These are phyloP conservation scores for Aspergillus hancockii DNA, from an alignment of 495 filamentous ascomycete genomes.

Conservation along the genomic window DNA sequence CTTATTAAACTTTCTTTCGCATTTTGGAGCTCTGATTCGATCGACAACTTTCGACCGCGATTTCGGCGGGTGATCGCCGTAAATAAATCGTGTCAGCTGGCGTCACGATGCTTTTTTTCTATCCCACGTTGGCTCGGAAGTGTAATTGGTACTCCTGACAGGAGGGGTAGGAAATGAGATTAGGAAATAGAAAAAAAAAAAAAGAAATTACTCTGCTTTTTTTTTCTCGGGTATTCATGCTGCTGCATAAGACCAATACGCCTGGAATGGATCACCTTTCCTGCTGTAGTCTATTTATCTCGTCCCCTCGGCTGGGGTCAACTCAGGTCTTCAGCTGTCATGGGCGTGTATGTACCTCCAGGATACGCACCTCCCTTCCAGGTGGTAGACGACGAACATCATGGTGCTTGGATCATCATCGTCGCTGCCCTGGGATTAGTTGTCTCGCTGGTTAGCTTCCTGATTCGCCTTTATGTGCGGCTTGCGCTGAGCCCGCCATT, in stretches of 20 bases:
- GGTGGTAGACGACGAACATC: constrained; percentile 42
- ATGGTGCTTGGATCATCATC: constrained; percentile 50
- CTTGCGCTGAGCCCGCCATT: constrained; percentile 39
- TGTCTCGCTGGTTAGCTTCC: constrained; percentile 43
- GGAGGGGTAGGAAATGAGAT: background rate
- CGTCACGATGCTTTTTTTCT: background rate
- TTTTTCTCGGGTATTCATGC: background rate
- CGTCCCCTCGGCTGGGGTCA: background rate
- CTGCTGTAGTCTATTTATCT: background rate
- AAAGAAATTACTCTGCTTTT: background rate
- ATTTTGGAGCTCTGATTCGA: background rate
- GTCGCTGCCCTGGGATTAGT: constrained; percentile 48
- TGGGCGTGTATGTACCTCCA: constrained; percentile 36
- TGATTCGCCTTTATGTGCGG: constrained; percentile 49
- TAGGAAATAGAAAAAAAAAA: background rate
- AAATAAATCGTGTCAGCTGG: background rate
- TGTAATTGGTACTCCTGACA: background rate
- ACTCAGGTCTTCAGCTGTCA: constrained; percentile 14
- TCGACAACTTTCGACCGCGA: background rate
- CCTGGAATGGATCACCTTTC: too few relatives aligned
- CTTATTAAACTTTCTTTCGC: background rate
- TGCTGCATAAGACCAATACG: background rate
- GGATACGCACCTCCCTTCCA: constrained; percentile 44
- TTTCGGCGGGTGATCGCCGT: background rate
- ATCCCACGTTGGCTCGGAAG: background rate